Evolutionary conservation across 768 basidiomycete species (phyloP), one percentile per base, ranked within the genome.

Genomic region (Exidia glandulosa): DNA sequence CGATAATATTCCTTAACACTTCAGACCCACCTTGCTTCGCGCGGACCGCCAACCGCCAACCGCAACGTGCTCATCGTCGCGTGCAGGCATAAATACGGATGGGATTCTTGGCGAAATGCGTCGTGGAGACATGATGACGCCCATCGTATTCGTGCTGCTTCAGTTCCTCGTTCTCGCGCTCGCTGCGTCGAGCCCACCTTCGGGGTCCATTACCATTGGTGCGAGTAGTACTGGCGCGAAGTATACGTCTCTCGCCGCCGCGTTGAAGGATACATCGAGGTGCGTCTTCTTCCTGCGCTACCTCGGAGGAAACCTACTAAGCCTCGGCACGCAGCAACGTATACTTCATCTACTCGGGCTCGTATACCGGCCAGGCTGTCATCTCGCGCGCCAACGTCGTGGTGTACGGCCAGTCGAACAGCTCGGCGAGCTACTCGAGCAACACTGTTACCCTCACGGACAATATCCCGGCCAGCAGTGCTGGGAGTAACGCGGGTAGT

Each of bases 391-490:
- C 59, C 10, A 56, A 60, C 25, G 34, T 60, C 14, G 48, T 47
- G 12, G 48, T 60, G 25, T 60, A 60, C 27, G 59, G 59, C 2
- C 52, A 60, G 32, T 56, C 59, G 4, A 36, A 31, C 33, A 34
- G 16, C 29, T 34, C 54, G 4, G 36, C 32, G 16, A 37, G 25
- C 41, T 60, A 60, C 55, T 10, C 36, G 23, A 36, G 31, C 2
- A 60, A 60, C 59, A 34, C 33, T 14, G 59, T 60, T 9, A 60
- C 59, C 7, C 54, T 60, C 33, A 56, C 59, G 4, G 54, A 56
- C 54, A 56, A 55, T 23, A 34, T 55, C 25, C 54, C 59, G 29
- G 59, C 59, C 4, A 47, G 37, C 31, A 14, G 34, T 23, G 59
- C 59, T 13, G 59, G 59, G 12, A 60, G 59, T 29, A 60, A 60